Evolutionary conservation across 1,139 yeast genomes (phyloP).

Genomic region (Scheffersomyces segobiensis): DNA sequence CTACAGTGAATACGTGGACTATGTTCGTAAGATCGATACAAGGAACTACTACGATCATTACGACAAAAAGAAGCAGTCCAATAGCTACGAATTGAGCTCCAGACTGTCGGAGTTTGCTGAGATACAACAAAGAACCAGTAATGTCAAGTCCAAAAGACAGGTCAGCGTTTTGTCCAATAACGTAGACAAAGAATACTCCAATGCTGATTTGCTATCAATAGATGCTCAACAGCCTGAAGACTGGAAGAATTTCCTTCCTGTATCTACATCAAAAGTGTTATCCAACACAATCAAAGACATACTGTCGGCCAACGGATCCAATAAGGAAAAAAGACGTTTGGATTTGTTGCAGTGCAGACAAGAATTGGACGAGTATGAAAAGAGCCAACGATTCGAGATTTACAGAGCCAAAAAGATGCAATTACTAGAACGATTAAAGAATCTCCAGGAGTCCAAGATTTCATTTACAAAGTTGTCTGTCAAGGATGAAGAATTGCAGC

Average conservation of each 20-base stretch:
- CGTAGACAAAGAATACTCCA: background rate
- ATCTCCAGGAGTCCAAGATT: slow-evolving; percentile 28
- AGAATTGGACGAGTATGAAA: slow-evolving; percentile 17
- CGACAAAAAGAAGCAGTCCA: slow-evolving; percentile 2
- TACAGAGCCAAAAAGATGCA: slow-evolving; percentile 24
- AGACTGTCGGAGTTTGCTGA: slow-evolving; percentile 1
- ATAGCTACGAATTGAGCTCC: slow-evolving; percentile 3
- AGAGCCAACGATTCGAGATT: slow-evolving; percentile 17
- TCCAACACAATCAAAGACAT: slow-evolving; percentile 20
- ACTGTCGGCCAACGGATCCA: slow-evolving; percentile 23
- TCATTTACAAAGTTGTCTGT: slow-evolving; percentile 21
- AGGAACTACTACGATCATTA: slow-evolving; percentile 2
- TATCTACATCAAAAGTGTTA: slow-evolving; percentile 7
- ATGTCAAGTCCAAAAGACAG: slow-evolving; percentile 3
- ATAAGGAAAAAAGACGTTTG: slow-evolving; percentile 26
- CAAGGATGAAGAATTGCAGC: slow-evolving; percentile 31
- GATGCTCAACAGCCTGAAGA: background rate
- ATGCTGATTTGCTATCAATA: background rate
- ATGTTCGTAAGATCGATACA: slow-evolving; percentile 5
- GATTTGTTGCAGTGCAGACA: slow-evolving; percentile 18
- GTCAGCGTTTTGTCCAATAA: background rate
- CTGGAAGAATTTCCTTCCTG: slow-evolving; percentile 1
- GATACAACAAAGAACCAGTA: slow-evolving; percentile 3
- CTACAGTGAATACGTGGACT: slow-evolving; percentile 11
- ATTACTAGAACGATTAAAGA: slow-evolving; percentile 26